Conservation (phyloP, 2,329 filamentous ascomycete species). For the Cladosporium sp. region DNA sequence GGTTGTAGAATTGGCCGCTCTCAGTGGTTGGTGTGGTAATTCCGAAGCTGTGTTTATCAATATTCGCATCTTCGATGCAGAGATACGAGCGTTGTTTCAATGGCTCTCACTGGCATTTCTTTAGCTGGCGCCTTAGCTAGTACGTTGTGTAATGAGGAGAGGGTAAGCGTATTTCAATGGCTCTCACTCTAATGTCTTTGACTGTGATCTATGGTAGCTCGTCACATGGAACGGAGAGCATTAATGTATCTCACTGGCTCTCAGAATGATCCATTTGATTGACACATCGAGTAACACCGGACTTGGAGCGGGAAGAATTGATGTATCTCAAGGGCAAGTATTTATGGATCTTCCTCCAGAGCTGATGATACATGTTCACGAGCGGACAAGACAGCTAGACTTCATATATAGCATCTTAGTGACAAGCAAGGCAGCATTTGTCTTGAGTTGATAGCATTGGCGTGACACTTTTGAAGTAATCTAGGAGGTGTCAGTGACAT, state of each 20-base stretch:
- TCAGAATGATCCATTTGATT: background rate
- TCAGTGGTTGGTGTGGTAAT: background rate
- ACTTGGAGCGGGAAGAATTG: background rate
- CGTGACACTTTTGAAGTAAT: no score
- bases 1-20: background rate
- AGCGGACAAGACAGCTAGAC: background rate
- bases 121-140: background rate
- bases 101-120: background rate
- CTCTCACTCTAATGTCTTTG: background rate
- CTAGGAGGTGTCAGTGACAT: no score
- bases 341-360: no score
- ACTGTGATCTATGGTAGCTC: background rate
- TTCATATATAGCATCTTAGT: background rate
- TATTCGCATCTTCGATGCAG: background rate
- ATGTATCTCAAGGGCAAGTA: no score
- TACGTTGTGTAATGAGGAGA: background rate
- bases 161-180: background rate
- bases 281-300: background rate
- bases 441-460: background rate
- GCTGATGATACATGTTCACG: no score
- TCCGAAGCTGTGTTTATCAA: background rate
- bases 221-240: background rate
- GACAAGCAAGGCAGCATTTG: background rate
- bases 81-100: background rate
- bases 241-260: background rate